Base-by-base conservation (phyloP, 441 rosid species). In the Daphne laureola region DNA sequence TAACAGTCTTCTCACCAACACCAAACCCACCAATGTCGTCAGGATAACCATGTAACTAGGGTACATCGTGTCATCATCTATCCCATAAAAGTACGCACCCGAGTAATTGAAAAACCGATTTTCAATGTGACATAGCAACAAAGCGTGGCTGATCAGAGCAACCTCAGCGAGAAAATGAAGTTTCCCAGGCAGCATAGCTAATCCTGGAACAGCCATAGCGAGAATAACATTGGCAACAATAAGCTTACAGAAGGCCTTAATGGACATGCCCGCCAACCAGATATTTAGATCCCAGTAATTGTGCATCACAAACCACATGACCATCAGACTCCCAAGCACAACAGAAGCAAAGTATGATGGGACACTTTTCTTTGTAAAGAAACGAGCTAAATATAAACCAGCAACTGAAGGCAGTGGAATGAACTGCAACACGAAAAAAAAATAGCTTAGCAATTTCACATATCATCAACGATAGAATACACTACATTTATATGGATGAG, bases 251-350 rank as follows among this genome's bases (percentile, higher is more conserved):
- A 93, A 90, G 45, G 87, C 78, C 68, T 80, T 93, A 42, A 93
- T 69, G 44, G 96, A 79, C 99, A 93, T 90, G 77, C 97, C 97
- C 18, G 95, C 95, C 82, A 93, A 49, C 99, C 99, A 90, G 61
- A 93, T 87, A 72, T 87, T 93, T 58, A 93, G 80, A 70, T 87
- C 95, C 99, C 99, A 93, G 81, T 81, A 93, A 70, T 90, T 93
- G 58, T 84, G 96, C 73, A 87, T 55, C 63, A 90, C 85, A 72
- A 93, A 87, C 99, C 96, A 93, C 50, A 78, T 67, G 18, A 85
- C 86, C 84, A 87, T 85, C 81, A 87, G 71, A 78, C 96, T 90
- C 71, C 97, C 97, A 61, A 93, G 95, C 49, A 79, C 79, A 70
- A 81, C 83, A 69, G 87, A 93, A 55, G 93, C 82, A 72, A 87